These are phyloP conservation scores for Seminavis robusta DNA, from an alignment of 108 stramenopile species.

Conservation along the genomic window DNA sequence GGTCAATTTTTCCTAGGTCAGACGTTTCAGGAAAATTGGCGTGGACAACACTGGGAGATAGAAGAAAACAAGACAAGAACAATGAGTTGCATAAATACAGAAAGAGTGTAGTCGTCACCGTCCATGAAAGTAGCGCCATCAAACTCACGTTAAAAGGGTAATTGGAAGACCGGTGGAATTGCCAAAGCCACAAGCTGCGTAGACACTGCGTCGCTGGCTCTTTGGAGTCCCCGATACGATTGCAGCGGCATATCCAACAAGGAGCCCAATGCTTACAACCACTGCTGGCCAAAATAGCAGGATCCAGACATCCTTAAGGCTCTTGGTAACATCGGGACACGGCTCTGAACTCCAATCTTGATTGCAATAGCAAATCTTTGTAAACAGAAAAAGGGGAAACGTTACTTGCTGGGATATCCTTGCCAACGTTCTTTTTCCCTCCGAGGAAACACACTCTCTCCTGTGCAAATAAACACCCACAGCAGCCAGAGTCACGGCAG, in stretches of 20 bases:
- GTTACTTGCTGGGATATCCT: conserved; percentile 79
- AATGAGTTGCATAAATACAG: too few relatives aligned
- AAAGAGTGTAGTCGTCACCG: too few relatives aligned
- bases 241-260: conserved; percentile 59
- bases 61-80: too few relatives aligned
- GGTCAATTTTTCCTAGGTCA: conserved; percentile 75
- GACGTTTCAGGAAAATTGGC: conserved; percentile 50
- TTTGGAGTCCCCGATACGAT: conserved; percentile 45
- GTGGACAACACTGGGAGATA: too few relatives aligned
- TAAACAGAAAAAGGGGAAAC: conserved; percentile 83
- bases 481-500: conserved; percentile 67
- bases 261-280: conserved; percentile 56
- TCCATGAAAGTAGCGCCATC: too few relatives aligned
- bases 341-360: conserved; percentile 46
- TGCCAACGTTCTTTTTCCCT: conserved; percentile 73
- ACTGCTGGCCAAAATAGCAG: conserved; percentile 71
- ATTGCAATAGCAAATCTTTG: conserved; percentile 86
- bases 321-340: conserved; percentile 67
- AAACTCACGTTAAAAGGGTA: conserved; percentile 74
- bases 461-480: conserved; percentile 76
- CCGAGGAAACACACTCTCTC: conserved; percentile 48
- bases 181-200: conserved; percentile 74
- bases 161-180: conserved; percentile 83
- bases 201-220: conserved; percentile 36
- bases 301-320: conserved; percentile 61